Base-by-base conservation (phyloP, 2,329 filamentous ascomycete species). In the Pleomassaria siparia region DNA sequence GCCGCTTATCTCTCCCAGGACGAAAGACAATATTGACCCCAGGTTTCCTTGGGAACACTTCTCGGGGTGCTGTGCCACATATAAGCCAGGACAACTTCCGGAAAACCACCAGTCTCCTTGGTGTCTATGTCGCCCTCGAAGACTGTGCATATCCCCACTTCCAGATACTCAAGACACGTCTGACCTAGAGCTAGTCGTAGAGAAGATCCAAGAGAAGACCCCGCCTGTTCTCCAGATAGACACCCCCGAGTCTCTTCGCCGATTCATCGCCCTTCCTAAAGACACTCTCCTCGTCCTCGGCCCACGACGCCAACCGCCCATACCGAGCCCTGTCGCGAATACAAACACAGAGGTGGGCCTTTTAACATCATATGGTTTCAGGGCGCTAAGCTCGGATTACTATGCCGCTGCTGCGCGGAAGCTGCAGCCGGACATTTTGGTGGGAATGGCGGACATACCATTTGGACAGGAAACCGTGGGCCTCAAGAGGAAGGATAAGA, bases 301-400 rank as follows among this genome's bases (percentile, higher is more conserved):
- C 10, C 81, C 92, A 0, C 85, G 94, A 44, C 81, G 92, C 25
- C 83, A 86, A 40, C 88, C 91, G 1, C 83, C 90, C 1, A 85
- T 96, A 16, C 72, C 80, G 8, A 83, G 86, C 6, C 88, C 89
- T 0, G 69, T 74, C 9, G 76, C 84, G 54, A 91, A 94, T 66
- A 85, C 84, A 8, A 81, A 86, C 52, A 81, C 81, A 30, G 80
- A 84, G 39, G 78, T 97, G 33, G 84, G 87, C 15, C 80, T 97
- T 40, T 85, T 88, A 65, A 96, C 94, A 2, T 92, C 91, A 0
- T 89, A 90, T 1, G 94, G 94, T 24, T 96, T 95, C 72, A 81
- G 83, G 51, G 78, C 81, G 47, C 75, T 97, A 26, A 80, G 81
- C 25, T 82, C 84, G 0, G 76, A 82, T 6, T 82, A 88, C 44